Evolutionary conservation across 768 basidiomycete species (phyloP).

Genomic region (Asterophora lycoperdoides): DNA sequence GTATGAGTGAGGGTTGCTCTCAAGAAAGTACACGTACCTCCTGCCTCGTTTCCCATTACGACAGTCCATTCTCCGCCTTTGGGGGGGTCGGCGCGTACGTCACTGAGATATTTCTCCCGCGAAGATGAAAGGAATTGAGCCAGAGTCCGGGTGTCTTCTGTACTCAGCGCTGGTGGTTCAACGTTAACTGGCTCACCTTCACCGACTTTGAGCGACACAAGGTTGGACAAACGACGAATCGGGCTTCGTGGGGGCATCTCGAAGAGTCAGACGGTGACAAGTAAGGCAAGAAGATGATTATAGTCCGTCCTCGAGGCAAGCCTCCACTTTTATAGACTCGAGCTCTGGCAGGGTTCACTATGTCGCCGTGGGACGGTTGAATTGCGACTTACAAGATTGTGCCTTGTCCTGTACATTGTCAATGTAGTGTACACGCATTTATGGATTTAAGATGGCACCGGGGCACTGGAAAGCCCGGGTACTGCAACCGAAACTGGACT

Average conservation of each 20-base stretch:
- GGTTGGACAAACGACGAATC: conserved; percentile 34
- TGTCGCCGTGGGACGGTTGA: too few species aligned
- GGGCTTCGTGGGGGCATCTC: conserved; percentile 21
- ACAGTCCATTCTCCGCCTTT: conserved; percentile 69
- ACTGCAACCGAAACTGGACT: too few species aligned
- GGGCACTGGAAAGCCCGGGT: too few species aligned
- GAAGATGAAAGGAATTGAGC: conserved; percentile 32
- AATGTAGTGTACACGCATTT: too few species aligned
- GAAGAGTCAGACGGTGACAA: conserved; percentile 2
- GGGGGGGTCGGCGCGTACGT: conserved; percentile 38
- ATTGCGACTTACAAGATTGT: too few species aligned
- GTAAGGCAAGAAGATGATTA: conserved; percentile 6
- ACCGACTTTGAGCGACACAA: conserved; percentile 21
- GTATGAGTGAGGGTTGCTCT: not conserved
- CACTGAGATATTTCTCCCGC: conserved; percentile 59
- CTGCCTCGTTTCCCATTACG: conserved; percentile 95
- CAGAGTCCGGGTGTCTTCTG: conserved; percentile 18
- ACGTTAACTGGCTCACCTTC: conserved; percentile 20
- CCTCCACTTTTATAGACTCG: conserved; percentile 12
- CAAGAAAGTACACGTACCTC: conserved; percentile 51
- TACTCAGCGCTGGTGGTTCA: not conserved
- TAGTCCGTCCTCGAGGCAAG: conserved; percentile 5
- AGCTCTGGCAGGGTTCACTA: conserved; percentile 2
- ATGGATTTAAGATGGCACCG: too few species aligned
- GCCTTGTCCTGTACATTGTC: too few species aligned